These are phyloP conservation scores for Penicillium salamii DNA, from an alignment of 495 filamentous ascomycete species.

Conservation along the genomic window DNA sequence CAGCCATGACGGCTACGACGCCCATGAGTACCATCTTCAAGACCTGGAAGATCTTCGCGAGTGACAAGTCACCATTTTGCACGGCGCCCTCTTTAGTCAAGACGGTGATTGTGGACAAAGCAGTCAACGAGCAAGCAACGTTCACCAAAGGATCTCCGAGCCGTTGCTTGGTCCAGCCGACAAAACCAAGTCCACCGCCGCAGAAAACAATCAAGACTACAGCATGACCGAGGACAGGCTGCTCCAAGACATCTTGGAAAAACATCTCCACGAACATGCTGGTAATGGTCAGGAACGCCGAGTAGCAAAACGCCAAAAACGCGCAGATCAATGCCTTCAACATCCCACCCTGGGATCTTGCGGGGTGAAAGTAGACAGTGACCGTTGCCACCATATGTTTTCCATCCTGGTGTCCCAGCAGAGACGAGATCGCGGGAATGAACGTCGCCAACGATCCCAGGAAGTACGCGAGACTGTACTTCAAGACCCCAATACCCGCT, in stretches of 20 bases:
- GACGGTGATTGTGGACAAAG: constrained; percentile 88
- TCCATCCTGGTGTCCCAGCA: constrained; percentile 83
- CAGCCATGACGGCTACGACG: constrained; percentile 66
- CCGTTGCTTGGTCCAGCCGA: constrained; percentile 90
- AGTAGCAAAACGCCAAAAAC: constrained; percentile 76
- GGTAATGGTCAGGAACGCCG: constrained; percentile 72
- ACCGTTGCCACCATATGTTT: constrained; percentile 95
- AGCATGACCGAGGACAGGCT: constrained; percentile 71
- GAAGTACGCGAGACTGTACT: constrained; percentile 91
- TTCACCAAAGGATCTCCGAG: constrained; percentile 84
- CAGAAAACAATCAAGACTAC: constrained; percentile 84
- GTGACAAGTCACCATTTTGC: constrained; percentile 72
- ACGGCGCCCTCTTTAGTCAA: constrained; percentile 90
- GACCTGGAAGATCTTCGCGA: constrained; percentile 81
- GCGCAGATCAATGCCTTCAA: constrained; percentile 84
- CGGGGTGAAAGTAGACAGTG: constrained; percentile 96
- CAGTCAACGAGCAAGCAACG: constrained; percentile 84
- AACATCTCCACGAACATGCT: constrained; percentile 85
- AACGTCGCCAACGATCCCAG: constrained; percentile 88
- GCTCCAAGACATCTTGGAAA: constrained; percentile 60
- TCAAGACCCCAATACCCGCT: constrained; percentile 73
- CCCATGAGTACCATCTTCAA: constrained; percentile 91
- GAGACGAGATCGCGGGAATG: constrained; percentile 64
- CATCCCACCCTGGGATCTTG: constrained; percentile 86
- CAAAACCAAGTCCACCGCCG: constrained; percentile 82